These are phyloP conservation scores for Rubus idaeus DNA, from an alignment of 306 rosid species.

Conservation along the genomic window DNA sequence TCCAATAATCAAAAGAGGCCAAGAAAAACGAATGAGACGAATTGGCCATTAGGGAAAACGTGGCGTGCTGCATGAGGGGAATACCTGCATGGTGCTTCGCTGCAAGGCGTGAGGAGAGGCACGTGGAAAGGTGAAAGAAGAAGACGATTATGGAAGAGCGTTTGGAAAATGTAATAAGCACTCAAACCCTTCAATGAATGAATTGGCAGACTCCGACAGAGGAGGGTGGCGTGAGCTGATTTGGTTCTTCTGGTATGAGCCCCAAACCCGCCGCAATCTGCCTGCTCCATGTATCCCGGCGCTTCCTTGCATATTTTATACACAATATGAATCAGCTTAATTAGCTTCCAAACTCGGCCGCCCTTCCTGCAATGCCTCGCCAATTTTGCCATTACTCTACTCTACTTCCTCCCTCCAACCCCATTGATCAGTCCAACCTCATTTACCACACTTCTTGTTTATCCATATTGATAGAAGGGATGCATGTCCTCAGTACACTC, in stretches of 20 bases:
- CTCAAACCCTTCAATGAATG: background rate
- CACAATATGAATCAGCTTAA: background rate
- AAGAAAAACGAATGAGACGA: background rate
- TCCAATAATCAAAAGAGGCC: background rate
- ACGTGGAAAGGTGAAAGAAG: slow-evolving; percentile 33
- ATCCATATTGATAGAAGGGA: slow-evolving; percentile 2
- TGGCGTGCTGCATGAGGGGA: slow-evolving; percentile 30
- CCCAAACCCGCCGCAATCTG: slow-evolving; percentile 16
- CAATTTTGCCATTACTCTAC: background rate
- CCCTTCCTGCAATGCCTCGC: slow-evolving; percentile 7
- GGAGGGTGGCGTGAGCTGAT: slow-evolving; percentile 18
- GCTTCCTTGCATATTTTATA: background rate
- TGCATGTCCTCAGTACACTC: background rate
- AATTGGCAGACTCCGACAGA: slow-evolving; percentile 38
- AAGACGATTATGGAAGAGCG: background rate
- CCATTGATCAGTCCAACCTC: no score
- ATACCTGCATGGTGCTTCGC: slow-evolving; percentile 22
- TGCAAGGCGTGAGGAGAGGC: slow-evolving; percentile 33
- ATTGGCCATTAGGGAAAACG: slow-evolving; percentile 17
- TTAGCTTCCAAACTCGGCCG: slow-evolving; percentile 12
- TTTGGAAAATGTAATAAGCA: slow-evolving; percentile 9
- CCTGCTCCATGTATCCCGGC: slow-evolving; percentile 24
- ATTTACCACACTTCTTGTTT: no score
- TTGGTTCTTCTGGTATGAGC: slow-evolving; percentile 26
- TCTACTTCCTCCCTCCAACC: no score